Evolutionary conservation across 2,329 filamentous ascomycete genomes (phyloP).

Genomic region (Gnomoniopsis sp.): DNA sequence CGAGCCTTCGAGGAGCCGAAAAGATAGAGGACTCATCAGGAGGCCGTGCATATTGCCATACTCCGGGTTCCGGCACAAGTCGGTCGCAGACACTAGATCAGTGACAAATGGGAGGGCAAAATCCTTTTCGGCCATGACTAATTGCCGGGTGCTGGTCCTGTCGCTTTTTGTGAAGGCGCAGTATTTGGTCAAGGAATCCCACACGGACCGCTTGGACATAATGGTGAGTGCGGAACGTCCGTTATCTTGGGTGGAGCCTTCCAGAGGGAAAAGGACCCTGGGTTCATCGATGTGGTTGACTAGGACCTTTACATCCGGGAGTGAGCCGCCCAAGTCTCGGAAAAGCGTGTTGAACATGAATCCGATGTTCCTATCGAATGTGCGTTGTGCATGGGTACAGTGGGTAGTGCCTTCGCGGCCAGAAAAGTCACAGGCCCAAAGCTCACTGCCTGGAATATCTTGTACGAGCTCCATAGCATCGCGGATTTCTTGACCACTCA

Average conservation of each 20-base stretch:
- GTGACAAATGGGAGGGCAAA: constrained; percentile 38
- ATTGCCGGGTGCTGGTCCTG: constrained; percentile 24
- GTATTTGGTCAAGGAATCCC: constrained; percentile 23
- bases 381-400: constrained; percentile 4
- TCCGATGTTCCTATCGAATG: constrained; percentile 4
- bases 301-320: constrained; percentile 40
- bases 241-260: background rate
- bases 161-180: background rate
- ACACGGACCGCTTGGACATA: constrained; percentile 27
- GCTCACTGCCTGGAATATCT: constrained; percentile 1
- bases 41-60: constrained; percentile 43
- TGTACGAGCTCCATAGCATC: constrained; percentile 23
- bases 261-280: constrained; percentile 28
- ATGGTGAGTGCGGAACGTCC: constrained; percentile 9
- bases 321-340: constrained; percentile 18
- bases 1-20: constrained; percentile 22
- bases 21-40: constrained; percentile 38
- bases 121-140: too few relatives aligned
- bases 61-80: constrained; percentile 44
- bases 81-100: constrained; percentile 23
- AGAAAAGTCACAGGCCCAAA: constrained; percentile 6
- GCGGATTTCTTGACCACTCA: constrained; percentile 34
- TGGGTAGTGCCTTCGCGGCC: constrained; percentile 25
- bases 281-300: constrained; percentile 51
- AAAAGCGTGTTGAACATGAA: constrained; percentile 21